Evolutionary conservation across 495 filamentous ascomycete genomes (phyloP), one percentile per base, ranked within the genome.

Genomic region (Penicillium ucsense): DNA sequence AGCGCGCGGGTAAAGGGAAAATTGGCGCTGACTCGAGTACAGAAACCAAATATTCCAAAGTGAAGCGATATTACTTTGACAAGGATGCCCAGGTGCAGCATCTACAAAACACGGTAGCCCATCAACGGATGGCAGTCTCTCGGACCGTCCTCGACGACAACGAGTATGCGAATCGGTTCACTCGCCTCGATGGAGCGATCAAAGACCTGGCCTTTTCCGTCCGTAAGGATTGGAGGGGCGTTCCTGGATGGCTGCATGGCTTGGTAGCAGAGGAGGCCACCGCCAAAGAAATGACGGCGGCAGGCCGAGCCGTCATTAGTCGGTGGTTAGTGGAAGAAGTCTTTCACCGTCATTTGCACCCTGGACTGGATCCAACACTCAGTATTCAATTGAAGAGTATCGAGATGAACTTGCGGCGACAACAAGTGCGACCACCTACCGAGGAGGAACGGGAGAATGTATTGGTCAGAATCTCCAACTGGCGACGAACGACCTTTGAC

Each of bases 11-110:
- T 4, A 9, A 8, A 10, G 1, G 29, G 3, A 5, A 4, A 12
- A 10, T 9, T 6, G 7, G 35, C 35, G 28, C 38, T 33, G 30
- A 32, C 30, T 50, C 31, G 30, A 20, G 10, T 9, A 6, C 58
- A 96, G 90, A 88, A 62, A 80, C 78, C 52, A 98, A 98, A 72
- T 98, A 98, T 61, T 88, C 88, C 67, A 96, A 96, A 63, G 92
- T 98, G 43, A 98, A 98, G 71, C 80, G 86, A 32, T 85, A 95
- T 52, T 98, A 96, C 61, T 98, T 97, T 61, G 92, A 98, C 48
- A 89, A 89, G 55, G 90, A 94, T 58, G 73, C 83, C 40, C 91
- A 97, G 61, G 88, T 98, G 8, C 88, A 96, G 61, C 85, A 89
- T 57, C 79, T 98, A 8, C 92, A 98, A 66, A 97, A 98, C 62